Evolutionary conservation across 208 protist genomes (phyloP).

Genomic region (Wallacemonas rigidus): DNA sequence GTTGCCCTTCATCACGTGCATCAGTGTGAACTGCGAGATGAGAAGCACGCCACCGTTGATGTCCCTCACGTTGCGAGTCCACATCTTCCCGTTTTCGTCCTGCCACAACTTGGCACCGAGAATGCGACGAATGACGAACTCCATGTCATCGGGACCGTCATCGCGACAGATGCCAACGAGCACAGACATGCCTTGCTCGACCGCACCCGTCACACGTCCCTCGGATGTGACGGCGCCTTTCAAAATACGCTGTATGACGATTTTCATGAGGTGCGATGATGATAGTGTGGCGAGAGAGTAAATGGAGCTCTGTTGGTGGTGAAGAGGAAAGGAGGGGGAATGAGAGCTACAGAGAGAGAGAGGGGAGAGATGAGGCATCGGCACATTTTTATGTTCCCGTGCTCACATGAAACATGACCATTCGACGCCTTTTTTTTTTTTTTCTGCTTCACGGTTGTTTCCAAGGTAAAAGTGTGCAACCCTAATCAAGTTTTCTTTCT

Average conservation of each 20-base stretch:
- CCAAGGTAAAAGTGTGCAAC: not conserved
- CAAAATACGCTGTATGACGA: constrained; percentile 84
- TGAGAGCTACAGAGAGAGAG: not conserved
- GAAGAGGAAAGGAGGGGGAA: not conserved
- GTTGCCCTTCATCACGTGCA: constrained; percentile 88
- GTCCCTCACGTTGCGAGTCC: constrained; percentile 79
- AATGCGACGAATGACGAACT: constrained; percentile 85
- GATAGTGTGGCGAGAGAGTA: too few species aligned
- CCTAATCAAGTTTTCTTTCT: too few species aligned
- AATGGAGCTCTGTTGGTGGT: not conserved
- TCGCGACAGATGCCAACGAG: constrained; percentile 82
- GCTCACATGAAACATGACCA: too few species aligned
- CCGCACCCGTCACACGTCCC: constrained; percentile 68
- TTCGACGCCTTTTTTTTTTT: not conserved
- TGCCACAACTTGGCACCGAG: constrained; percentile 70
- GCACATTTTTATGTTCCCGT: too few species aligned
- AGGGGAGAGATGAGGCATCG: too few species aligned
- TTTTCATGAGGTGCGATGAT: constrained; percentile 52
- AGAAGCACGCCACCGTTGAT: constrained; percentile 85
- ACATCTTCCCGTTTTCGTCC: constrained; percentile 73
- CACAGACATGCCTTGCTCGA: constrained; percentile 75
- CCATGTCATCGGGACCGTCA: constrained; percentile 73
- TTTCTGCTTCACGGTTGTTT: not conserved
- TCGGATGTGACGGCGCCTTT: constrained; percentile 68
- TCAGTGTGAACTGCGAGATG: constrained; percentile 92